Conservation (phyloP, 2,329 filamentous ascomycete species). For the Colletotrichum destructivum region DNA sequence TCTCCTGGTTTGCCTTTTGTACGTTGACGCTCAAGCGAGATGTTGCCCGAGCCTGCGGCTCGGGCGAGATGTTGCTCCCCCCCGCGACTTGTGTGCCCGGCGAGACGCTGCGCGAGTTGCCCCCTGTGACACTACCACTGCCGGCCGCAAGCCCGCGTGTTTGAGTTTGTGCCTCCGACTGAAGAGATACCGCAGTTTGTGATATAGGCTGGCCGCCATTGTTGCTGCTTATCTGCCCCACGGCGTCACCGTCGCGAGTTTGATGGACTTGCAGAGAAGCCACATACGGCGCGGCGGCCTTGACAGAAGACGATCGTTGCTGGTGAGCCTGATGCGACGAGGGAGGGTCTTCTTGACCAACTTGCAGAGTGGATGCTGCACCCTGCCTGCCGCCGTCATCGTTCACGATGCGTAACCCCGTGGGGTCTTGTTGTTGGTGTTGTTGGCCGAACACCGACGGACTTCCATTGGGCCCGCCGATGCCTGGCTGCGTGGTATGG, state of each 20-base stretch:
- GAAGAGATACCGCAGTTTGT: not conserved
- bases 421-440: conserved; percentile 6
- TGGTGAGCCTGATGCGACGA: conserved; percentile 2
- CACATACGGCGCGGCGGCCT: not conserved
- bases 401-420: not conserved
- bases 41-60: conserved; percentile 14
- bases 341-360: not conserved
- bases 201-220: not conserved
- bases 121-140: not conserved
- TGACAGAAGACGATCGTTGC: not conserved
- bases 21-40: conserved; percentile 42
- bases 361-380: not conserved
- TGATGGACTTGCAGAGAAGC: conserved; percentile 17
- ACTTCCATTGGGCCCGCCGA: not conserved
- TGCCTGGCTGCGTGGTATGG: conserved; percentile 4
- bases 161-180: not conserved
- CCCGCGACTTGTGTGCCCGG: not conserved
- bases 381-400: not conserved
- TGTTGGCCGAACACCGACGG: conserved; percentile 1
- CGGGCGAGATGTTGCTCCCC: conserved; percentile 12
- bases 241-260: not conserved
- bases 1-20: conserved; percentile 43
- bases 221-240: not conserved
- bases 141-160: conserved; percentile 6
- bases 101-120: conserved; percentile 1